Base-by-base conservation (phyloP, 345 rosid species). In the Sonneratia caseolaris region DNA sequence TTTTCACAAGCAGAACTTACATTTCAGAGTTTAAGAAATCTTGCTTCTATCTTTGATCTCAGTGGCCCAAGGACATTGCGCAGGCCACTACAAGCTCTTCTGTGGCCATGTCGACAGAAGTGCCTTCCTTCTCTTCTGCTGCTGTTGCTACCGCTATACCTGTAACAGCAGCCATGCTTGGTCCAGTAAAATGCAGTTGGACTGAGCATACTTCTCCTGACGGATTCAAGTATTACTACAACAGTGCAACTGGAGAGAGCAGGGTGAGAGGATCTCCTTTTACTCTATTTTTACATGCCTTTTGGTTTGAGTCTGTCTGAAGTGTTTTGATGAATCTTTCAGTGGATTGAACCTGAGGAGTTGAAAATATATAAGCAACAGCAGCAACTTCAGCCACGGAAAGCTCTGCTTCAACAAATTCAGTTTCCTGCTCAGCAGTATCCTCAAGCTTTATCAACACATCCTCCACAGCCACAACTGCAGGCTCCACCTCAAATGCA, bases 331-430 rank as follows among this genome's bases (percentile, higher is more conserved):
- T 64, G 45, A 38, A 37, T 14, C 57, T 13, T 80, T 71, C 77
- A 95, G 99, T 95, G 99, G 99, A 89, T 92, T 78, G 93, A 92
- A 81, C 99, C 99, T 40, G 97, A 95, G 80, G 98, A 95, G 82
- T 77, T 95, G 84, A 49, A 72, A 71, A 78, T 76, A 73, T 81
- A 78, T 55, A 91, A 91, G 81, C 89, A 81, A 55, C 91, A 87
- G 75, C 88, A 83, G 64, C 90, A 80, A 32, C 79, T 79, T 74
- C 86, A 78, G 51, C 77, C 59, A 32, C 69, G 70, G 55, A 77
- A 87, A 86, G 74, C 85, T 78, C 59, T 71, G 62, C 72, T 79
- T 70, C 91, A 85, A 64, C 92, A 75, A 80, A 81, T 84, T 53
- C 91, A 84, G 73, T 66, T 76, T 62, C 66, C 27, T 62, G 27